Percentiles rank a stretch among this genome's conserved stretches.
phyloP scores from a whole-genome alignment of 495 filamentous ascomycete species.

The Aspergillus avenaceus region DNA sequence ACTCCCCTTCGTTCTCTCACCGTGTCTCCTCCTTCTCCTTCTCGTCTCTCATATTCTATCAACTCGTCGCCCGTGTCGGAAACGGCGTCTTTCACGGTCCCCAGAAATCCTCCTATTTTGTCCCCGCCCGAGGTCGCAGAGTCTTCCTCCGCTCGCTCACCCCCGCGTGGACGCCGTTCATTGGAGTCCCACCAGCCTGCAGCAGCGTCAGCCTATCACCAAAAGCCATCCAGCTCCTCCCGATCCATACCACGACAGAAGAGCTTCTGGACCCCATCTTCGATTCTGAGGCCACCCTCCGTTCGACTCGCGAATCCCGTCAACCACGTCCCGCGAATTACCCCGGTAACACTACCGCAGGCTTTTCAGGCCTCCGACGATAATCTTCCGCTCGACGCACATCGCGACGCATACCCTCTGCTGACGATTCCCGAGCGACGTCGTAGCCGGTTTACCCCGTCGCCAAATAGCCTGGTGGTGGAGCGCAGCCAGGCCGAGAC shows the following conservation, averaged over 20 bases:
- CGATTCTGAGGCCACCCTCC: conserved; percentile 32
- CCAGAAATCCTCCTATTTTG: conserved; percentile 17
- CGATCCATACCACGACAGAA: conserved; percentile 11
- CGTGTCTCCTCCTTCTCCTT: conserved; percentile 9
- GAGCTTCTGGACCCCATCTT: conserved; percentile 11
- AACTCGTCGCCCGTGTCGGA: conserved; percentile 18
- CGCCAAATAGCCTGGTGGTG: conserved; percentile 59
- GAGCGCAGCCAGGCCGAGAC: conserved; percentile 55
- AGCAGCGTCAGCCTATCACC: conserved; percentile 11
- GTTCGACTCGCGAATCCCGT: conserved; percentile 45
- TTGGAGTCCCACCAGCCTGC: conserved; percentile 18
- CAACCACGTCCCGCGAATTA: conserved; percentile 46
- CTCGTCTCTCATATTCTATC: conserved; percentile 9
- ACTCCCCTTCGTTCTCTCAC: neutral
- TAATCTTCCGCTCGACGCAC: conserved; percentile 31
- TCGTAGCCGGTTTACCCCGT: conserved; percentile 49
- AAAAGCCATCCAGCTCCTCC: conserved; percentile 8
- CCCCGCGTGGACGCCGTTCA: conserved; percentile 20
- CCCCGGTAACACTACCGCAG: conserved; percentile 30
- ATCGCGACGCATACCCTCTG: conserved; percentile 61
- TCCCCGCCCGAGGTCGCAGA: conserved; percentile 33
- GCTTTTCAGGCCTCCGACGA: conserved; percentile 34
- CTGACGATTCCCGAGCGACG: conserved; percentile 66
- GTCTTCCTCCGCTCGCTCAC: conserved; percentile 12
- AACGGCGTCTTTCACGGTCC: conserved; percentile 32